Evolutionary conservation across 2,329 filamentous ascomycete genomes (phyloP).

Genomic region (Polytolypa hystricis): DNA sequence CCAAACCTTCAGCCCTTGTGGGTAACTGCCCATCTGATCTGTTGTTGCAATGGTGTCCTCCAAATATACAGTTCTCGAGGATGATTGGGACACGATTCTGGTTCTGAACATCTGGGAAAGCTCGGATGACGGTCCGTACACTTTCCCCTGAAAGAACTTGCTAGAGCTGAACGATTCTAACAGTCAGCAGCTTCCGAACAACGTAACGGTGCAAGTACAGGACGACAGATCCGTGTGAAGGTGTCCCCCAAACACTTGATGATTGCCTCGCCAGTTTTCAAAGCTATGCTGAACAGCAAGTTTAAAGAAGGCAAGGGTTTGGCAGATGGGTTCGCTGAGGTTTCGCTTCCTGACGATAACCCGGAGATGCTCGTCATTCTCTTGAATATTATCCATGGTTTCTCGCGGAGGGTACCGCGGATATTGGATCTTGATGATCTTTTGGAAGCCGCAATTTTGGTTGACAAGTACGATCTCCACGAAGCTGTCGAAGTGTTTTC

Average conservation of each 20-base stretch:
- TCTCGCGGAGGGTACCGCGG: background rate
- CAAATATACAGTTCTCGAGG: too few species aligned
- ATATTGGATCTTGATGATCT: slow-evolving; percentile 5
- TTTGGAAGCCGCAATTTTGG: slow-evolving; percentile 10
- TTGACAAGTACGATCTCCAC: slow-evolving; percentile 16
- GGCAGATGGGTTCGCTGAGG: background rate
- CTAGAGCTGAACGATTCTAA: too few species aligned
- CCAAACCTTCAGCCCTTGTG: too few species aligned
- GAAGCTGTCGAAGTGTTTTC: slow-evolving; percentile 11
- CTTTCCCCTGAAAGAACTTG: too few species aligned
- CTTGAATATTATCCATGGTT: slow-evolving; percentile 6
- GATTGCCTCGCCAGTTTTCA: slow-evolving; percentile 4
- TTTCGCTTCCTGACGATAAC: background rate
- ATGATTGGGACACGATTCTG: too few species aligned
- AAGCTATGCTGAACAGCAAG: background rate
- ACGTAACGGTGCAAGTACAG: too few species aligned
- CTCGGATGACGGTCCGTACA: too few species aligned
- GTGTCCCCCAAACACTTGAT: slow-evolving; percentile 1
- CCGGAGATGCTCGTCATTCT: slow-evolving; percentile 3
- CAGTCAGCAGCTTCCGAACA: too few species aligned
- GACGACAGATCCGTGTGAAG: too few species aligned
- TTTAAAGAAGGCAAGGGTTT: slow-evolving; percentile 2
- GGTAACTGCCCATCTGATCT: too few species aligned
- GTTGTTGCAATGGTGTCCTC: too few species aligned
- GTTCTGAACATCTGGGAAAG: too few species aligned